Evolutionary conservation across 1,284 basidiomycete species (phyloP).

Genomic region (Anthracocystis setariae): DNA sequence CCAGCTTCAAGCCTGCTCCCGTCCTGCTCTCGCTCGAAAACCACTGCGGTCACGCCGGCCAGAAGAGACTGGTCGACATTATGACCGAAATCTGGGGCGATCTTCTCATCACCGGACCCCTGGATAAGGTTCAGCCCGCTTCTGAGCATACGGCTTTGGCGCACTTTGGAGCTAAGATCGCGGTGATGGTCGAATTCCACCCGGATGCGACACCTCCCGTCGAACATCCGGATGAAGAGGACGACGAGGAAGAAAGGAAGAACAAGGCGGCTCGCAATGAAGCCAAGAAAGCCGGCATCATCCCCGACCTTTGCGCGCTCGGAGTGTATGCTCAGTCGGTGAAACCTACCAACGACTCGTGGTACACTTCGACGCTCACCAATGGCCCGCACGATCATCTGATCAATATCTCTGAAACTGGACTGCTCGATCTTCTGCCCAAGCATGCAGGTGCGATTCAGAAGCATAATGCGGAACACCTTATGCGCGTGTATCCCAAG

Average conservation of each 20-base stretch:
- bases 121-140: constrained; percentile 54
- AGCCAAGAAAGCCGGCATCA: constrained; percentile 52
- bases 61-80: constrained; percentile 73
- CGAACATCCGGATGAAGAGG: constrained; percentile 9
- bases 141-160: constrained; percentile 69
- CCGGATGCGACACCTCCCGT: constrained; percentile 14
- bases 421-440: constrained; percentile 70
- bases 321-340: constrained; percentile 62
- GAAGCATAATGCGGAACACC: constrained; percentile 70
- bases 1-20: constrained; percentile 65
- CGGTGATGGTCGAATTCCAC: constrained; percentile 73
- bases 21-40: constrained; percentile 76
- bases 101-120: constrained; percentile 68
- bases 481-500: constrained; percentile 74
- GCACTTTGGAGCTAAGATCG: constrained; percentile 72
- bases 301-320: constrained; percentile 57
- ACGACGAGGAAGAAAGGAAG: constrained; percentile 44
- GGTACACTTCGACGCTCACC: constrained; percentile 51
- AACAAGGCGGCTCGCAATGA: constrained; percentile 27
- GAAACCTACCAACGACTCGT: constrained; percentile 56
- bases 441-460: constrained; percentile 56
- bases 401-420: constrained; percentile 75
- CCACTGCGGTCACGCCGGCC: constrained; percentile 72
- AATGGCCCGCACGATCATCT: constrained; percentile 68
- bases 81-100: constrained; percentile 74